Conservation (phyloP, 179 eudicot species). For the Silene noctiflora region DNA sequence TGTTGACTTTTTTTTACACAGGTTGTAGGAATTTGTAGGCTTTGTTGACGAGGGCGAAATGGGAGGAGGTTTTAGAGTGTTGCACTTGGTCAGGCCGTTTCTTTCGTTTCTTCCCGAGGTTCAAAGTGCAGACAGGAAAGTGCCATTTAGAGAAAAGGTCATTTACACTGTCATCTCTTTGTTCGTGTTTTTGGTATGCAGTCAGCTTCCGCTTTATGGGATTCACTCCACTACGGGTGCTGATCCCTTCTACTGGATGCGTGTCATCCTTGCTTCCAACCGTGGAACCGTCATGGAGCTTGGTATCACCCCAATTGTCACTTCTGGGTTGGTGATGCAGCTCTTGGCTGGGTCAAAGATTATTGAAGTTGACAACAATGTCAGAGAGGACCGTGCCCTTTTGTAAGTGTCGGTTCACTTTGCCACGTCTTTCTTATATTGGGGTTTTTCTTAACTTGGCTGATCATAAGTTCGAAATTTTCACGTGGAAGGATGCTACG, state of each 20-base stretch:
- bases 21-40: slow-evolving; percentile 12
- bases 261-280: slow-evolving; percentile 83
- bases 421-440: background rate
- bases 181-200: slow-evolving; percentile 75
- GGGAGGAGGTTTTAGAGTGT: slow-evolving; percentile 85
- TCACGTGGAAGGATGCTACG: background rate
- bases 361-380: slow-evolving; percentile 85
- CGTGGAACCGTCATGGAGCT: slow-evolving; percentile 94
- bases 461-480: background rate
- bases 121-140: slow-evolving; percentile 69
- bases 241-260: slow-evolving; percentile 92
- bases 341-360: slow-evolving; percentile 86
- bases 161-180: slow-evolving; percentile 77
- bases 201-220: slow-evolving; percentile 87
- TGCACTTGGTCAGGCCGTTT: slow-evolving; percentile 79
- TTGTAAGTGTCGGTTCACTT: slow-evolving; percentile 40
- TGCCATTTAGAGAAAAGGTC: slow-evolving; percentile 79
- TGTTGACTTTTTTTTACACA: slow-evolving; percentile 2
- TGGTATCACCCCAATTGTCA: slow-evolving; percentile 88
- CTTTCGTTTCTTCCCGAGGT: slow-evolving; percentile 77
- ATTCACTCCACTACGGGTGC: slow-evolving; percentile 80
- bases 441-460: no score
- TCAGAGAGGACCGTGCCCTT: slow-evolving; percentile 82
- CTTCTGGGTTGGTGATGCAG: slow-evolving; percentile 87
- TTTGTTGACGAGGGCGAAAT: slow-evolving; percentile 26